phyloP scores from a whole-genome alignment of 768 basidiomycete genomes.

The Boletus reticuloceps region DNA sequence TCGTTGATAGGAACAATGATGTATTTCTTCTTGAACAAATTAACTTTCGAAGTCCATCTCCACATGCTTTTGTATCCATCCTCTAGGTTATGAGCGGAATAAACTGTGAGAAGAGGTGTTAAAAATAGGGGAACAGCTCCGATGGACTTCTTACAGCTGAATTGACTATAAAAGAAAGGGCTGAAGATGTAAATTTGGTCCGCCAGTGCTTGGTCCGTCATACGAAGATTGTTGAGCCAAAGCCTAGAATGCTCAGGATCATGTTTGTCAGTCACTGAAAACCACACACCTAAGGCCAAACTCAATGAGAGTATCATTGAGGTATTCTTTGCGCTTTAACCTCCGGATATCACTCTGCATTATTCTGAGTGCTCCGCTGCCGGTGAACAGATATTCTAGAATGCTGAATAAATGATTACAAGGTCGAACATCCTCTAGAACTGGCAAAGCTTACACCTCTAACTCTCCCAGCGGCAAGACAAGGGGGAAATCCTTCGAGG shows the following conservation, averaged over 20 bases:
- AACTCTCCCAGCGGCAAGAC: too few species aligned
- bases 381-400: too few species aligned
- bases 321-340: constrained; percentile 8
- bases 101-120: constrained; percentile 12
- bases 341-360: too few species aligned
- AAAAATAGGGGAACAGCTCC: background rate
- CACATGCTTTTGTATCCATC: constrained; percentile 81
- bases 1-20: constrained; percentile 97
- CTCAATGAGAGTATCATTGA: constrained; percentile 97
- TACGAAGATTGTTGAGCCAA: constrained; percentile 62
- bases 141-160: constrained; percentile 64
- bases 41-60: constrained; percentile 91
- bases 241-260: constrained; percentile 42
- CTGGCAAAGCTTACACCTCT: too few species aligned
- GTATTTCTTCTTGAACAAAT: constrained; percentile 89
- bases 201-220: constrained; percentile 55
- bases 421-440: too few species aligned
- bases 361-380: too few species aligned
- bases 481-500: too few species aligned
- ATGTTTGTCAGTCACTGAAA: background rate
- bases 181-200: constrained; percentile 79
- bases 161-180: too few species aligned
- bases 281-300: constrained; percentile 84
- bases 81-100: constrained; percentile 36
- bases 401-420: too few species aligned